A percentile compares a stretch with the other conserved stretches of the same genome.
These are phyloP conservation scores for Boletus rubescentipes DNA, from an alignment of 768 basidiomycete species.

Conservation along the genomic window DNA sequence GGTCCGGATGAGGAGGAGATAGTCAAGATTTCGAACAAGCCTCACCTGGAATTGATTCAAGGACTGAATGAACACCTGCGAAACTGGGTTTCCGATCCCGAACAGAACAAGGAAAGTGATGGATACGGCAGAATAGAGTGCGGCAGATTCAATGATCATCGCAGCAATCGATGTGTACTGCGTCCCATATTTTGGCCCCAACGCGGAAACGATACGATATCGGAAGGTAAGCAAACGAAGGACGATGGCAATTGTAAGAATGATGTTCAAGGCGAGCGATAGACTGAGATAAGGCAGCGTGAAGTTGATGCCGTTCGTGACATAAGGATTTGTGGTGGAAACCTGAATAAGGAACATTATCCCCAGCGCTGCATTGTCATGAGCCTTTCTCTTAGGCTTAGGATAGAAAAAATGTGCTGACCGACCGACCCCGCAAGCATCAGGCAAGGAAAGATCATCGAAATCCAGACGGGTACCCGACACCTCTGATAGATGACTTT, in stretches of 20 bases:
- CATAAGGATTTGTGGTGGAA: constrained; percentile 12
- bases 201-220: not conserved
- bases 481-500: constrained; percentile 17
- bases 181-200: constrained; percentile 25
- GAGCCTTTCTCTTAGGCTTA: not conserved
- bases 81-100: constrained; percentile 16
- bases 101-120: constrained; percentile 34
- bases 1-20: not conserved
- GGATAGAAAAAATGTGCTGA: not conserved
- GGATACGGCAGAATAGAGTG: constrained; percentile 27
- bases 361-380: constrained; percentile 7
- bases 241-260: constrained; percentile 33
- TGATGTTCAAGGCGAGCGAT: constrained; percentile 33
- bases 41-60: constrained; percentile 31
- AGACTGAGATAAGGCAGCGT: constrained; percentile 27
- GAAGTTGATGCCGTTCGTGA: constrained; percentile 10
- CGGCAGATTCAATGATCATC: constrained; percentile 38
- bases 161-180: constrained; percentile 34
- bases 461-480: constrained; percentile 5
- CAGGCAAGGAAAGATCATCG: constrained; percentile 10
- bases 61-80: constrained; percentile 31
- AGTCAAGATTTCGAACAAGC: not conserved
- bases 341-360: constrained; percentile 10
- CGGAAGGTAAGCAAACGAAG: constrained; percentile 27
- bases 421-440: constrained; percentile 8